Evolutionary conservation across 331 rosid genomes (phyloP), one percentile per base, ranked within the genome.

Genomic region (Quercus tomentella): DNA sequence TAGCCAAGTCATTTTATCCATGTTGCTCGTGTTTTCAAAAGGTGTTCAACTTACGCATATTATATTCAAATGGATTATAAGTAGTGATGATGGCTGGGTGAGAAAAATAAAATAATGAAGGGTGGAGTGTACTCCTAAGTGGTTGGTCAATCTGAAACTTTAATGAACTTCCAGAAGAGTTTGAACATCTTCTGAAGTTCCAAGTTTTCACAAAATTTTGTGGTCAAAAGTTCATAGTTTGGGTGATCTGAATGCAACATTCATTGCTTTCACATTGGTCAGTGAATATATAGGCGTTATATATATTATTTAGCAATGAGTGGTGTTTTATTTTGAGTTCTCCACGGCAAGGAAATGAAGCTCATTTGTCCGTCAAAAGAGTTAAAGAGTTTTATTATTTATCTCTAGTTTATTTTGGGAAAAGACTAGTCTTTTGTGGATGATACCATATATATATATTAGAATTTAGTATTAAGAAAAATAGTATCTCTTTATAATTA

Each of bases 131-230:
- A 63, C 49, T 37, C 35, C 12, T 7, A 56, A 56, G 63, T 18
- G 65, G 69, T 74, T 75, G 70, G 83, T 78, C 84, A 69, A 66
- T 60, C 43, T 20, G 79, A 52, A 8, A 22, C 21, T 33, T 3
- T 26, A 16, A 22, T 37, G 54, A 68, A 76, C 82, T 74, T 81
- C 83, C 72, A 70, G 84, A 87, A 82, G 79, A 15, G 33, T 78
- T 83, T 81, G 77, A 62, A 69, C 75, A 77, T 79, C 69, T 63
- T 70, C 55, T 23, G 54, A 72, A 72, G 70, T 75, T 70, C 37
- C 76, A 65, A 78, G 41, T 76, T 60, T 63, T 72, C 55, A 26
- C 8, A 17, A 33, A 20, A 58, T 0, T 20, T 20, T 70, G 25
- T n/a, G 80, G 86, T 78, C 83, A 79, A 78, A 78, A 17, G 74